phyloP scores from a whole-genome alignment of 2,329 filamentous ascomycete species.

The Clarireedia homoeocarpa region DNA sequence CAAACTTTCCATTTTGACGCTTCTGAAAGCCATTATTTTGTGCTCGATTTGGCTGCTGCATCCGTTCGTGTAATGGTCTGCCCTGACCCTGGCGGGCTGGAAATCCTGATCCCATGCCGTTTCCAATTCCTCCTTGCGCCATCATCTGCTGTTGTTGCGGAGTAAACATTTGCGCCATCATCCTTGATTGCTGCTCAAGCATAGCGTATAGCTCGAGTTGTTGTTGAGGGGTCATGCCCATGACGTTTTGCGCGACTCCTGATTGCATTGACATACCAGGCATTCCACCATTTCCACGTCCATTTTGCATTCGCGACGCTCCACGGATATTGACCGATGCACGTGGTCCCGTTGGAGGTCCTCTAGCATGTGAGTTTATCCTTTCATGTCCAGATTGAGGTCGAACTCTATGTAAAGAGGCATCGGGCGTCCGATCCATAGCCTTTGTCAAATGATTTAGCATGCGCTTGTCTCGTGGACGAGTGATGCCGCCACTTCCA shows the following conservation, averaged over 20 bases:
- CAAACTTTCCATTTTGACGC: constrained; percentile 14
- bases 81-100: constrained; percentile 27
- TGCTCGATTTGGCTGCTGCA: constrained; percentile 36
- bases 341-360: constrained; percentile 64
- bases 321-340: constrained; percentile 34
- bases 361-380: constrained; percentile 70
- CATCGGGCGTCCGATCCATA: constrained; percentile 70
- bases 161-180: constrained; percentile 64
- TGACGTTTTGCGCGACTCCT: constrained; percentile 35
- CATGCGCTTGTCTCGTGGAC: constrained; percentile 69
- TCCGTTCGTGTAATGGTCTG: constrained; percentile 68
- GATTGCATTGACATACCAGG: constrained; percentile 35
- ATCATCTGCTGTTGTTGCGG: constrained; percentile 36
- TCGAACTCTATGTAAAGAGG: constrained; percentile 73
- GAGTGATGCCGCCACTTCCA: constrained; percentile 37
- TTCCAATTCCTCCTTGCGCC: constrained; percentile 35
- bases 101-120: constrained; percentile 39
- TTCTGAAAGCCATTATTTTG: constrained; percentile 17
- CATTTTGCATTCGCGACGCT: constrained; percentile 32
- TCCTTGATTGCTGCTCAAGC: constrained; percentile 78
- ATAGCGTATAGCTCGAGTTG: constrained; percentile 69
- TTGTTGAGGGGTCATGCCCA: constrained; percentile 55
- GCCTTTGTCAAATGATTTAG: constrained; percentile 77
- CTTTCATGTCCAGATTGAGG: constrained; percentile 64
- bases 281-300: constrained; percentile 41